A percentile compares a stretch with the other conserved stretches of the same genome.
Conservation (phyloP, 352 stramenopile species). For the Globisporangium nagaii region DNA sequence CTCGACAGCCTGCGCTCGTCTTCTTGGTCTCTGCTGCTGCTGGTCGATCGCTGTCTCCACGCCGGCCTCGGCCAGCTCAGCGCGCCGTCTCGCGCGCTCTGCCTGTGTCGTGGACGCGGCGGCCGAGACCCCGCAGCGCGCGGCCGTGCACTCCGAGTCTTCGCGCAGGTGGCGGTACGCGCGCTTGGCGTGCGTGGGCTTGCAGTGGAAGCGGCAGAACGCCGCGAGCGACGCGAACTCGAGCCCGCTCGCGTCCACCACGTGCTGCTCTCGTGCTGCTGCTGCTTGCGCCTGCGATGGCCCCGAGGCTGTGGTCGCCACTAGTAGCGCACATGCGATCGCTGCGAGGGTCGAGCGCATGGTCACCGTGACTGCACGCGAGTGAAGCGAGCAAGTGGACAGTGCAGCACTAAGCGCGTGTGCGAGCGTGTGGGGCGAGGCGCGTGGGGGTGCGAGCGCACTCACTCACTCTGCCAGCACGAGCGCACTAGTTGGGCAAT, state of each 20-base stretch:
- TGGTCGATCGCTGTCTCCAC: not conserved
- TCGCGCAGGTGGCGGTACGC: slow-evolving; percentile 32
- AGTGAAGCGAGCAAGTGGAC: too few species aligned
- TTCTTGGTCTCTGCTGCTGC: not conserved
- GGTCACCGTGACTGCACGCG: too few species aligned
- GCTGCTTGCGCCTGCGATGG: not conserved
- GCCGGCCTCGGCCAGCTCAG: slow-evolving; percentile 7
- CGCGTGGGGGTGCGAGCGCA: too few species aligned
- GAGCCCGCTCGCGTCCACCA: slow-evolving; percentile 30
- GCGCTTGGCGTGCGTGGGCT: slow-evolving; percentile 29
- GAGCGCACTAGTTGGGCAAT: too few species aligned
- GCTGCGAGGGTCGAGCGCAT: not conserved
- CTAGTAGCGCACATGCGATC: not conserved
- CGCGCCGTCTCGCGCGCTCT: slow-evolving; percentile 3
- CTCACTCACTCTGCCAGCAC: too few species aligned
- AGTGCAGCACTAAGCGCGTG: too few species aligned
- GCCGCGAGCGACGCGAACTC: slow-evolving; percentile 37
- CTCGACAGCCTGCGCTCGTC: not conserved
- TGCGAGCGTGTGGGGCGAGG: too few species aligned
- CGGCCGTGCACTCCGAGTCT: slow-evolving; percentile 27
- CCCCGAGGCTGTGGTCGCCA: not conserved
- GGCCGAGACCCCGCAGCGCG: slow-evolving; percentile 20
- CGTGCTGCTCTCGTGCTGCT: not conserved
- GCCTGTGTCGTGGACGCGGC: not conserved
- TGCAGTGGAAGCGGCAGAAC: slow-evolving; percentile 66